These are phyloP conservation scores for Scutellaria galericulata DNA, from an alignment of 257 asterid genomes.

Conservation along the genomic window DNA sequence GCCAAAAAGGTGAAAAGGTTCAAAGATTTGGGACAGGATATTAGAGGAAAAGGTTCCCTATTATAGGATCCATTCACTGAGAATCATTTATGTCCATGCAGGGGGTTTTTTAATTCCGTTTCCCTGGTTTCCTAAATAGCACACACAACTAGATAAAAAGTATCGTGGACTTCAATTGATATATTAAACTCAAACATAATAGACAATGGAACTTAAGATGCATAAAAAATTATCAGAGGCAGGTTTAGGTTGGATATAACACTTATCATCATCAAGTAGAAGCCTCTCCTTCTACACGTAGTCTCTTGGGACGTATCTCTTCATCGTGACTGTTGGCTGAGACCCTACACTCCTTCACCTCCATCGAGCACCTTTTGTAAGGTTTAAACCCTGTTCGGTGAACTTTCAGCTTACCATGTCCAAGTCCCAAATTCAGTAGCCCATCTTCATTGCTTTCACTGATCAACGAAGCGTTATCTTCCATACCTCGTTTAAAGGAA, in stretches of 20 bases:
- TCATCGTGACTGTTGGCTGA: constrained; percentile 54
- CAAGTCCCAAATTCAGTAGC: constrained; percentile 48
- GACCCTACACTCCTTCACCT: constrained; percentile 71
- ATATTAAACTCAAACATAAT: constrained; percentile 39
- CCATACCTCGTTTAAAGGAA: constrained; percentile 39
- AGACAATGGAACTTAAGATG: constrained; percentile 40
- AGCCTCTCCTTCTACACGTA: constrained; percentile 75
- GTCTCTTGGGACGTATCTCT: constrained; percentile 76
- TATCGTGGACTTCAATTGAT: constrained; percentile 40
- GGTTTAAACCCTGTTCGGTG: constrained; percentile 84
- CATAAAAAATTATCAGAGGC: constrained; percentile 35
- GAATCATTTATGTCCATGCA: constrained; percentile 41
- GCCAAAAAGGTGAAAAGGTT: not conserved
- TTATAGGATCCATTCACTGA: constrained; percentile 39
- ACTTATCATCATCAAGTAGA: constrained; percentile 47
- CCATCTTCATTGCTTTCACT: constrained; percentile 56
- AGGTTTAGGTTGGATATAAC: constrained; percentile 29
- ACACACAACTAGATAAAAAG: constrained; percentile 48
- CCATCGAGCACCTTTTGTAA: constrained; percentile 90
- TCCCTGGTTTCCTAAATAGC: constrained; percentile 44
- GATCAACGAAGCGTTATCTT: constrained; percentile 32
- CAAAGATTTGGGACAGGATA: not conserved
- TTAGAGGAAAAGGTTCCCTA: constrained; percentile 29
- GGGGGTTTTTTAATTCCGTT: constrained; percentile 41
- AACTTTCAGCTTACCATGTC: constrained; percentile 59